phyloP scores from a whole-genome alignment of 2,329 filamentous ascomycete species.

The Paraconiothyrium sp. region DNA sequence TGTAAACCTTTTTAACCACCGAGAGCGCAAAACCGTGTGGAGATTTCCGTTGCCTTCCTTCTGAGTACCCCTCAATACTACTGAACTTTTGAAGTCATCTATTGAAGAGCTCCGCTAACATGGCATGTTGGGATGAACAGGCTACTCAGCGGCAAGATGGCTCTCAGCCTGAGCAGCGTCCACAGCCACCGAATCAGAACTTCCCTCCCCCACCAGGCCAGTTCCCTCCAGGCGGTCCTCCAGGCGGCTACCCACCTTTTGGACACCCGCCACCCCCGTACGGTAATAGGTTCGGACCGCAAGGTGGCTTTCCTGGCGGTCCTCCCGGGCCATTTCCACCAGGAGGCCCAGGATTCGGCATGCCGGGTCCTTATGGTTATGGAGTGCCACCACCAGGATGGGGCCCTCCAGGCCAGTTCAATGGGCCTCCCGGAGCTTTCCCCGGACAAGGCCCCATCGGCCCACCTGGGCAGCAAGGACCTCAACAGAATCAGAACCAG shows the following conservation, averaged over 20 bases:
- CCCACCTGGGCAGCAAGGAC: constrained; percentile 59
- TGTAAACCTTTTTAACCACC: constrained; percentile 88
- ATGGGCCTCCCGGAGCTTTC: constrained; percentile 72
- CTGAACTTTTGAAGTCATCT: constrained; percentile 23
- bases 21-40: constrained; percentile 97
- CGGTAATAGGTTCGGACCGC: constrained; percentile 58
- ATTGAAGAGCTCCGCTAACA: constrained; percentile 33
- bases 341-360: constrained; percentile 65
- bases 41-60: constrained; percentile 99
- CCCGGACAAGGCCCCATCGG: constrained; percentile 68
- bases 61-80: constrained; percentile 67
- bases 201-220: constrained; percentile 51
- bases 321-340: constrained; percentile 59
- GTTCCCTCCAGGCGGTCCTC: constrained; percentile 52
- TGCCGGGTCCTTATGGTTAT: constrained; percentile 76
- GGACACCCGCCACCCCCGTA: constrained; percentile 49
- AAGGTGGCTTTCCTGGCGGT: constrained; percentile 54
- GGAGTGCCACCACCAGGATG: constrained; percentile 74
- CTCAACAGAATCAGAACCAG: constrained; percentile 47
- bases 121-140: constrained; percentile 35
- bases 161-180: constrained; percentile 42
- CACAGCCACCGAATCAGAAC: constrained; percentile 48
- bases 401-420: constrained; percentile 82
- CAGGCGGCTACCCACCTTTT: constrained; percentile 52
- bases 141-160: constrained; percentile 38